Base-by-base conservation (phyloP, 2,329 filamentous ascomycete genomes). In the Pseudopithomyces chartarum region DNA sequence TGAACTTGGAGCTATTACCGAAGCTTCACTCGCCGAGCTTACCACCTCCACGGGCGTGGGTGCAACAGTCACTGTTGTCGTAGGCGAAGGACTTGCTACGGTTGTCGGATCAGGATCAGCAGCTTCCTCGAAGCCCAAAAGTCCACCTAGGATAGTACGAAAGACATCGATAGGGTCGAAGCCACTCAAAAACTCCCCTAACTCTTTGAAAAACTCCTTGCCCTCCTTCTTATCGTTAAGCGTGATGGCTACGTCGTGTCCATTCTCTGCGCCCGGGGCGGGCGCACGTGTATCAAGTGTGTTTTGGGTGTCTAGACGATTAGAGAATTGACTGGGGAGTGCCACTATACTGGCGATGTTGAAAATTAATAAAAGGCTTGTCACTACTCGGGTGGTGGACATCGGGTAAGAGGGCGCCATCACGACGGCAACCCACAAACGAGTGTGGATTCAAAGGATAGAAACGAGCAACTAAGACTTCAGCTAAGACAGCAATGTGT, bases 151-250 rank as follows among this genome's bases (percentile, higher is more conserved):
- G 1, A 59, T 42, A 17, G 40, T 22, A n/a, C 51, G 34, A 34
- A 59, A 23, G 10, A 63, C 13, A 42, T 63, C 58, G 1, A 44
- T 10, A 1, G 44, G 23, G 32, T 58, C 33, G 38, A 59, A 63
- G 6, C 58, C 34, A 11, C 23, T 33, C 12, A 59, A 19, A 20
- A 59, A 59, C 1, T 51, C n/a, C 2, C 45, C 42, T 17, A 63
- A 34, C 22, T 58, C 55, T 29, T 42, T 44, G 22, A 54, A 58
- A 40, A 63, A 59, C 12, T 42, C 51, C 20, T 57, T 57, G 6
- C 52, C 52, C 1, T 59, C 50, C 33, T 58, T 40, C 26, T 58
- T 51, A 22, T 32, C 48, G 23, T 49, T 46, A 1, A 48, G 36
- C 20, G 34, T 17, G 29, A 33, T 44, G 1, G 38, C 26, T 12